Evolutionary conservation across 192 early-diverging fungal genomes (phyloP), one percentile per base, ranked within the genome.

Genomic region (Coemansia sp.): DNA sequence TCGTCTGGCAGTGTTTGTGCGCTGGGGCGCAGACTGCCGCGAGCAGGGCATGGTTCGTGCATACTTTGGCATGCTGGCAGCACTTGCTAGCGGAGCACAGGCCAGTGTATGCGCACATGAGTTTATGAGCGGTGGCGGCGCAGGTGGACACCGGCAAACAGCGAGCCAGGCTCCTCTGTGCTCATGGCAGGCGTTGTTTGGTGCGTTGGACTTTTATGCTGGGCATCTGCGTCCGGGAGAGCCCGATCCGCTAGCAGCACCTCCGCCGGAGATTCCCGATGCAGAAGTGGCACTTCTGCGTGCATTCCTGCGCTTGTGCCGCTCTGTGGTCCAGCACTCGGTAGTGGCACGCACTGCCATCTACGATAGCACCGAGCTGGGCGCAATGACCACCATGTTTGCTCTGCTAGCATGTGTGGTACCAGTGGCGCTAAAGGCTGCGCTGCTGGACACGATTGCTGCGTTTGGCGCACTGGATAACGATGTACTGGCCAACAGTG

Each of bases 181-280:
- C 78, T 91, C 91, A 9, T 98, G 91, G 95, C 80, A 72, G 21
- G 89, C 85, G 50, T 71, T 95, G 25, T 91, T 95, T 80, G 84
- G 78, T 12, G 87, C 90, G 3, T 71, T 96, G 0, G 85, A 90
- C 19, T 85, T 83, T 47, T 93, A 91, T 59, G 85, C 84, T 12
- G 63, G 66, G 1, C 65, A 67, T 9, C 60, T 89, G 62, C 83
- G 83, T 14, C 67, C 82, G 31, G 67, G 50, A 26, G 75, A 66
- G 59, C 55, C 65, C 2, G 69, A 82, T 34, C 66, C 69, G 10
- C 48, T 68, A 40, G 54, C 57, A 8, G 48, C 60, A 2, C 23
- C 65, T 20, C 21, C 23, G 5, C 21, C 23, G 14, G 87, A 86
- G 64, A 87, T 98, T 56, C 79, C 82, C 4, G 84, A 87, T 0